These are phyloP conservation scores for Cucumis melo DNA, from an alignment of 306 rosid genomes.

Conservation along the genomic window DNA sequence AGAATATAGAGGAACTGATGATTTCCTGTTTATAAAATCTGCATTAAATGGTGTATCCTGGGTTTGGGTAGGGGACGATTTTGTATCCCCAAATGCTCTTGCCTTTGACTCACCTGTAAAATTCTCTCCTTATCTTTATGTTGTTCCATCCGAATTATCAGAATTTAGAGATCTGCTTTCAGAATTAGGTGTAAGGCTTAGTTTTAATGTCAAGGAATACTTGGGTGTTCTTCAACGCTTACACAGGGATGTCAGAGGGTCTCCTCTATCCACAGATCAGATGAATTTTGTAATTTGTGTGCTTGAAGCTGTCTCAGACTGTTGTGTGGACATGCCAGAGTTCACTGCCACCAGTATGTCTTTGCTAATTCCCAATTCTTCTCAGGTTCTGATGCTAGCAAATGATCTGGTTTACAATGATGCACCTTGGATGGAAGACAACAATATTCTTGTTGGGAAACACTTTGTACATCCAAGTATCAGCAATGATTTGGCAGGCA, in stretches of 20 bases:
- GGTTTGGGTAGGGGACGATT: constrained; percentile 99
- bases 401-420: constrained; percentile 81
- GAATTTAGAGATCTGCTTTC: constrained; percentile 67
- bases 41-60: constrained; percentile 58
- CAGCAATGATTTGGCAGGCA: constrained; percentile 80
- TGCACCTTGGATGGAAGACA: constrained; percentile 94
- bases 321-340: constrained; percentile 50
- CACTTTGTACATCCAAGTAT: constrained; percentile 74
- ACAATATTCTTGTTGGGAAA: constrained; percentile 52
- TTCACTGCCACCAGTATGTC: constrained; percentile 39
- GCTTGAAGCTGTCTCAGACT: constrained; percentile 83
- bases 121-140: constrained; percentile 84
- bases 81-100: constrained; percentile 64
- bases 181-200: constrained; percentile 60
- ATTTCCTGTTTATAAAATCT: constrained; percentile 35
- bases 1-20: constrained; percentile 38
- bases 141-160: constrained; percentile 84
- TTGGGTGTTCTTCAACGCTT: constrained; percentile 55
- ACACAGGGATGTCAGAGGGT: constrained; percentile 57
- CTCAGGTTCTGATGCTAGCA: constrained; percentile 57
- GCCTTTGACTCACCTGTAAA: constrained; percentile 99
- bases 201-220: constrained; percentile 69
- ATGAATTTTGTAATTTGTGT: constrained; percentile 69
- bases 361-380: constrained; percentile 69
- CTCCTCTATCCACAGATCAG: constrained; percentile 65